Evolutionary conservation across 2,329 filamentous ascomycete genomes (phyloP).

Genomic region (Fusarium concolor): DNA sequence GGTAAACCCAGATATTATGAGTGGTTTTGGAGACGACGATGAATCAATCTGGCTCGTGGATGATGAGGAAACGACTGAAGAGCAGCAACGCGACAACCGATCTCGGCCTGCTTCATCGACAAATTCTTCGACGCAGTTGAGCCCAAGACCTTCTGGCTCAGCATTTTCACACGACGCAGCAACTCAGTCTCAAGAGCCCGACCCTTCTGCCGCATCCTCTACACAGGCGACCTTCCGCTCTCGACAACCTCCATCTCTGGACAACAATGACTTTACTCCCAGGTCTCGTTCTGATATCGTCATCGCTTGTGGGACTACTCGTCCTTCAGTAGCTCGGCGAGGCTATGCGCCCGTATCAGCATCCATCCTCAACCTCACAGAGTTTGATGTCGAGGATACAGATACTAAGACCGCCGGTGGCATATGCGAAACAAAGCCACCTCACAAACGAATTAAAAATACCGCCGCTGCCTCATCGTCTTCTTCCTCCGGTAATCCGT

Average conservation of each 20-base stretch:
- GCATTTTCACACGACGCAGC: not conserved
- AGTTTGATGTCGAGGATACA: conserved; percentile 16
- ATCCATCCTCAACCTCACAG: conserved; percentile 34
- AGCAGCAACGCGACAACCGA: conserved; percentile 9
- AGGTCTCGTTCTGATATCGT: not conserved
- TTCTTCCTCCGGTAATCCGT: conserved; percentile 45
- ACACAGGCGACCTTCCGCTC: conserved; percentile 33
- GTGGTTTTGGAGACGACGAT: conserved; percentile 48
- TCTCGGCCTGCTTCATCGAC: not conserved
- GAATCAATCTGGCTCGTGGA: conserved; percentile 48
- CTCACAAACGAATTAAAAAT: not conserved
- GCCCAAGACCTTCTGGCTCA: conserved; percentile 34
- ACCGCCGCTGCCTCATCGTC: conserved; percentile 26
- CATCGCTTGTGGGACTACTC: conserved; percentile 3
- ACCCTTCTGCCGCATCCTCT: conserved; percentile 19
- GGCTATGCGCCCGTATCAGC: conserved; percentile 40
- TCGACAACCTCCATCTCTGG: conserved; percentile 36
- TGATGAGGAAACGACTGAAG: conserved; percentile 44
- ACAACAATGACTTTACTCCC: conserved; percentile 35
- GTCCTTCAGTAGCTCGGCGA: conserved; percentile 5
- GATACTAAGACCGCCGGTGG: not conserved
- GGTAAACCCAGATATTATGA: conserved; percentile 49
- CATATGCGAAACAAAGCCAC: not conserved
- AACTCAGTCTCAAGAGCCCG: conserved; percentile 18
- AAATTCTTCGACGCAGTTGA: conserved; percentile 1